Percentiles rank a stretch among this genome's conserved stretches.
phyloP scores from a whole-genome alignment of 805 yeast species.

The Tetrapisispora arboricola region DNA sequence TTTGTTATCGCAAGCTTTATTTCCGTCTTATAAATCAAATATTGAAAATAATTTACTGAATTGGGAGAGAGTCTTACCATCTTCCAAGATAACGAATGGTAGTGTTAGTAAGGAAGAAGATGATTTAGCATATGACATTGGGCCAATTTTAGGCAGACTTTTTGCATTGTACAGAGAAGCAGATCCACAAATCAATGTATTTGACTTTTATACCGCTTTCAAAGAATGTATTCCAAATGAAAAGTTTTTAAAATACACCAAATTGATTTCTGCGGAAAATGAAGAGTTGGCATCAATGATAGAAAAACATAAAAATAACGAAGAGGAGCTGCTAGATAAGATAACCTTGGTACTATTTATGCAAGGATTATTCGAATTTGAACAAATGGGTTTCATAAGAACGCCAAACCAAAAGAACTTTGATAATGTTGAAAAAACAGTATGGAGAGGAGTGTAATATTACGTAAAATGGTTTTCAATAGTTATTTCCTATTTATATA shows the following conservation, averaged over 20 bases:
- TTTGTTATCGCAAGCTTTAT: slow-evolving; percentile 23
- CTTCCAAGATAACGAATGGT: neutral
- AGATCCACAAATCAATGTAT: slow-evolving; percentile 53
- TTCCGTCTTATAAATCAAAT: slow-evolving; percentile 24
- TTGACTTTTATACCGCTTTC: slow-evolving; percentile 57
- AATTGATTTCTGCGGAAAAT: slow-evolving; percentile 19
- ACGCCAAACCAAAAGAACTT: slow-evolving; percentile 36
- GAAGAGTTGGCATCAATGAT: slow-evolving; percentile 20
- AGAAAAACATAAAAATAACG: slow-evolving; percentile 18
- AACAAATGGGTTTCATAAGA: slow-evolving; percentile 56
- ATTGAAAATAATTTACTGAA: slow-evolving; percentile 25
- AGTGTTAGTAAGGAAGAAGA: slow-evolving; percentile 8
- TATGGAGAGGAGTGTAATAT: slow-evolving; percentile 30
- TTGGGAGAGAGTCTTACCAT: slow-evolving; percentile 23
- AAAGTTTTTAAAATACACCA: slow-evolving; percentile 20
- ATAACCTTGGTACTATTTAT: slow-evolving; percentile 61
- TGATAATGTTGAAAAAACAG: slow-evolving; percentile 24
- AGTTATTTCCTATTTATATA: neutral
- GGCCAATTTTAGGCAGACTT: slow-evolving; percentile 47
- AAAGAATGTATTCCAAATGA: slow-evolving; percentile 36
- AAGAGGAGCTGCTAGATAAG: slow-evolving; percentile 46
- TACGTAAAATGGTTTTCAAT: slow-evolving; percentile 17
- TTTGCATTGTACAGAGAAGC: slow-evolving; percentile 74
- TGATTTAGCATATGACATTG: slow-evolving; percentile 30
- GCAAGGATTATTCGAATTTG: slow-evolving; percentile 62